These are phyloP conservation scores for Scutellaria minor DNA, from an alignment of 257 asterid species.

Conservation along the genomic window DNA sequence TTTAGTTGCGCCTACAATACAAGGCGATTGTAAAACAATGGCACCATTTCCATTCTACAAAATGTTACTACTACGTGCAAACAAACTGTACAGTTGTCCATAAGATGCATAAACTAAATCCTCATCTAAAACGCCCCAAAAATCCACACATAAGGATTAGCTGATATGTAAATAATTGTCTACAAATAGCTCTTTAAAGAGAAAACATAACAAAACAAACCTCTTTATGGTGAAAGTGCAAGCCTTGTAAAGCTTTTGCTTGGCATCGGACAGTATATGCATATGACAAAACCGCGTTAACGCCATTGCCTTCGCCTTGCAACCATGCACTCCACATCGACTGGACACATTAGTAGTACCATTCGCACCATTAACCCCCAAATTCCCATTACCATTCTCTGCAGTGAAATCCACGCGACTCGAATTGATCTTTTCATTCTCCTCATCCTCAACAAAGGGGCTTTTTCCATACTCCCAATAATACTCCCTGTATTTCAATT, in stretches of 20 bases:
- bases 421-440: constrained; percentile 38
- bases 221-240: constrained; percentile 77
- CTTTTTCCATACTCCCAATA: constrained; percentile 79
- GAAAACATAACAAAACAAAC: constrained; percentile 43
- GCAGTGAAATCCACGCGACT: constrained; percentile 40
- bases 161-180: neutral
- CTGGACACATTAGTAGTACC: neutral
- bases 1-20: neutral
- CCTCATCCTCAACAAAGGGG: constrained; percentile 69
- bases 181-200: neutral
- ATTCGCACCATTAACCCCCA: constrained; percentile 37
- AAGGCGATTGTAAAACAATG: too few species aligned
- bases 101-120: constrained; percentile 9
- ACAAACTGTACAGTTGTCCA: constrained; percentile 5
- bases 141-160: neutral
- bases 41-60: neutral
- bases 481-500: constrained; percentile 59
- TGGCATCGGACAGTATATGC: constrained; percentile 75
- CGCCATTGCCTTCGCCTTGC: constrained; percentile 62
- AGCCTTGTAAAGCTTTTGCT: constrained; percentile 85
- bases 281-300: constrained; percentile 53
- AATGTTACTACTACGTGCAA: constrained; percentile 1
- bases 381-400: constrained; percentile 40
- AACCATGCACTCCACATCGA: constrained; percentile 49
- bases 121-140: neutral